A percentile compares a stretch with the other conserved stretches of the same genome.
Conservation (phyloP, 352 stramenopile genomes). For the Plasmopara muralis region DNA sequence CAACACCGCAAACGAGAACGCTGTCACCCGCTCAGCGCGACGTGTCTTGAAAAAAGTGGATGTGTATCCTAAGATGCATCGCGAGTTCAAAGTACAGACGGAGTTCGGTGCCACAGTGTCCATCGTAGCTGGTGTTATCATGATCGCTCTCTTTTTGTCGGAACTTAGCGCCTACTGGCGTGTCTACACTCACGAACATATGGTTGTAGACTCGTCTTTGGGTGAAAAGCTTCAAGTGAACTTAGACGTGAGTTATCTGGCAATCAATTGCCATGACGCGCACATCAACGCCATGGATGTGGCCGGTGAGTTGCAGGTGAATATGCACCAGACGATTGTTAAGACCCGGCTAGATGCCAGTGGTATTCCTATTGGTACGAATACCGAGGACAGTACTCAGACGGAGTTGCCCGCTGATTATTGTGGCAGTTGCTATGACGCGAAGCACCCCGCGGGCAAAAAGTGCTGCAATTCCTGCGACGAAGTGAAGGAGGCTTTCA, state of each 20-base stretch:
- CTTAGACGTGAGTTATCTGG: slow-evolving; percentile 97
- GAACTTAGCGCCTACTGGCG: slow-evolving; percentile 83
- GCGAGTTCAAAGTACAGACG: slow-evolving; percentile 94
- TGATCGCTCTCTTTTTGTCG: slow-evolving; percentile 34
- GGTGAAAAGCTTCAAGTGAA: slow-evolving; percentile 95
- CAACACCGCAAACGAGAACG: slow-evolving; percentile 26
- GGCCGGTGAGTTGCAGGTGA: slow-evolving; percentile 95
- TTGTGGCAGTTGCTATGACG: slow-evolving; percentile 94
- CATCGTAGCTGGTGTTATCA: slow-evolving; percentile 12
- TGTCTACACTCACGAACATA: slow-evolving; percentile 87
- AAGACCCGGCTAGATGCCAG: slow-evolving; percentile 87
- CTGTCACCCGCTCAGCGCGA: slow-evolving; percentile 38
- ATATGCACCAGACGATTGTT: slow-evolving; percentile 93
- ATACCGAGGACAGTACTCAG: slow-evolving; percentile 21
- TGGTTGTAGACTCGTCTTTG: slow-evolving; percentile 94
- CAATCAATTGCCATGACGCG: slow-evolving; percentile 94
- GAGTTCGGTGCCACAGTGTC: slow-evolving; percentile 77
- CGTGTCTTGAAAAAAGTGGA: slow-evolving; percentile 77
- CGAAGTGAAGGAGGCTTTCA: slow-evolving; percentile 79
- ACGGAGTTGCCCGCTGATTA: slow-evolving; percentile 76
- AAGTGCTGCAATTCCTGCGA: slow-evolving; percentile 82
- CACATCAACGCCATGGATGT: slow-evolving; percentile 99
- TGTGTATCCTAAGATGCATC: slow-evolving; percentile 95
- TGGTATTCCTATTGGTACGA: slow-evolving; percentile 46
- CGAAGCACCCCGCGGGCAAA: slow-evolving; percentile 55